Base-by-base conservation (phyloP, 345 rosid species). In the Linum usitatissimum region DNA sequence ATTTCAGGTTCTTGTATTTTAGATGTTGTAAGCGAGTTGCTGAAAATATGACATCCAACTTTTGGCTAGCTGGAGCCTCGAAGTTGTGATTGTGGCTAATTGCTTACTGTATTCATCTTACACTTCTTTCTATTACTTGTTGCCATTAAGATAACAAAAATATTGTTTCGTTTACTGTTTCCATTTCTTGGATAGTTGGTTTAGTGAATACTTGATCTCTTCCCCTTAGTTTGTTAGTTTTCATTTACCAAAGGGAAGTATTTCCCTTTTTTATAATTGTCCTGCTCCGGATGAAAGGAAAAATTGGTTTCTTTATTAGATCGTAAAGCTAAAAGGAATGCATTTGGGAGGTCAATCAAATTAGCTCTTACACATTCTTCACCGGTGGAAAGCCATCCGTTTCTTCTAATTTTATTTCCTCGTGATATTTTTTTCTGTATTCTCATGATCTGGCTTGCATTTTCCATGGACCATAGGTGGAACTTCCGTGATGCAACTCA, bases 401-500 rank as follows among this genome's bases (percentile, higher is more conserved):
- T 45, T 45, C 51, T 45, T 12, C 51, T 45, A 45, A 5, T 10
- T 45, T 45, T 55, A 34, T 18, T 17, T 55, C 30, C 21, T 5
- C 9, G 12, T n/a, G 6, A 12, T 3, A 19, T 3, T 1, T 55
- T 18, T 18, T 55, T 20, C 8, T 1, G 18, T 18, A 19, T 19
- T 18, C 59, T 9, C 59, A 9, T 6, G 21, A 12, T 18, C 30
- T 55, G 18, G 20, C 38, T 38, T 28, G 60, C 30, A 45, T 6
- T 30, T 61, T 68, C 53, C 48, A 23, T 61, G 40, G 18, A 23
- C 5, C 57, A 45, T 77, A 90, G 96, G 82, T 76, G 97, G 83
- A 73, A 72, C 76, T 68, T 77, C 94, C 21, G 73, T 93, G 61
- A 66, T 60, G 61, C 77, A 81, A 81, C 77, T 84, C 59, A 77